Base-by-base conservation (phyloP, 768 basidiomycete genomes). In the Mycena sanguinolenta region DNA sequence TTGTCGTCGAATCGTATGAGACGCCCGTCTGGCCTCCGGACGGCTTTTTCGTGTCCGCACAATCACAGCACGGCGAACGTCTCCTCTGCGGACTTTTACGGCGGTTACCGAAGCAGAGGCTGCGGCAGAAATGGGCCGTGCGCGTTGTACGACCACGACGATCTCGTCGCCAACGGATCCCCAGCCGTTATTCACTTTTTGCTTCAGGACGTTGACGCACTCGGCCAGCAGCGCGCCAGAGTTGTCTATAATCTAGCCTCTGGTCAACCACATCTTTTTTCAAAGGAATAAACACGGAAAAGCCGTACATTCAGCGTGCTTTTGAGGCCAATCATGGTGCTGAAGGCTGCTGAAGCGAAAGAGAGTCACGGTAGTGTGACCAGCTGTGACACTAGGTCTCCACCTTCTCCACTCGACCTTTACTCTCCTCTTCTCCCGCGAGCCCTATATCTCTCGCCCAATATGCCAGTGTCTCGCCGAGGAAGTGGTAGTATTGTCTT, bases 151-250 rank as follows among this genome's bases (percentile, higher is more conserved):
- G 65, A 99, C 96, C 66, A 95, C 96, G 74, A 97, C 96, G 70
- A 98, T 95, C 80, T 97, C 96, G 82, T 98, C 97, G 54, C 97
- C 97, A 19, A 96, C 94, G 36, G 89, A 87, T 38, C 96, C 97
- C 90, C 94, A 95, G 52, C 97, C 97, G 75, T 96, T 94, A 79
- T 95, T 97, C 75, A 96, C 95, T 81, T 98, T 99, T 79, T 95
- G 91, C 82, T 98, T 98, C 67, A 98, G 86, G 32, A 99, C 90
- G 80, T 98, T 98, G 79, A 99, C 95, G 77, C 96, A 98, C 85
- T 98, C 97, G 49, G 96, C 92, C 70, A 97, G 84, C 71, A 98
- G 87, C 9, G 95, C 97, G 36, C 97, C 97, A 8, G 97, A 96
- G 82, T 99, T 99, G 86, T 99, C 97, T 80, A 99, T 98, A 73